Evolutionary conservation across 2,329 filamentous ascomycete species (phyloP).

Genomic region (Talaromyces albobiverticillius): DNA sequence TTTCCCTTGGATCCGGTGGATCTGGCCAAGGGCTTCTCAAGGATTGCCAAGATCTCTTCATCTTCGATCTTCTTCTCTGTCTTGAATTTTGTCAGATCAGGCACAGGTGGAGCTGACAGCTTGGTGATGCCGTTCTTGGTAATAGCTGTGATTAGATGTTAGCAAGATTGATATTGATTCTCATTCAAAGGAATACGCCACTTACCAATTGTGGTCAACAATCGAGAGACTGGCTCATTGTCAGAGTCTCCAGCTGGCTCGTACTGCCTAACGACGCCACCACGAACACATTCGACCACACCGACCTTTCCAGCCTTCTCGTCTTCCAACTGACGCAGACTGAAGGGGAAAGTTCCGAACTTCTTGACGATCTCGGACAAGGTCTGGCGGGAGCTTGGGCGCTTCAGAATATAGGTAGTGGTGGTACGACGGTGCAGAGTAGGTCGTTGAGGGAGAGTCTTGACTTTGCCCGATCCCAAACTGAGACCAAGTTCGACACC

Average conservation of each 20-base stretch:
- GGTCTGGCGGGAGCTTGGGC: constrained; percentile 86
- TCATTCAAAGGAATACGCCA: constrained; percentile 22
- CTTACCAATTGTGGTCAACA: constrained; percentile 91
- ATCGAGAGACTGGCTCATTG: constrained; percentile 74
- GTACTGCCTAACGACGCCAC: constrained; percentile 90
- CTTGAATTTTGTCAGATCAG: constrained; percentile 80
- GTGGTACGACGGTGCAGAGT: constrained; percentile 91
- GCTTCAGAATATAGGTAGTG: constrained; percentile 90
- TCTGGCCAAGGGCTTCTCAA: constrained; percentile 72
- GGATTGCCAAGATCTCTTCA: constrained; percentile 83
- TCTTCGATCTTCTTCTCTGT: constrained; percentile 97
- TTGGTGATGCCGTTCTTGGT: constrained; percentile 96
- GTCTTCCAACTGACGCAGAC: constrained; percentile 91
- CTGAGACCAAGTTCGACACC: constrained; percentile 95
- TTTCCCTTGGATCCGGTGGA: constrained; percentile 67
- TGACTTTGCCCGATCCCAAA: constrained; percentile 89
- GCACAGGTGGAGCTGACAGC: constrained; percentile 70
- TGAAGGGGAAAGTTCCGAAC: constrained; percentile 97
- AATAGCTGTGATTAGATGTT: constrained; percentile 62
- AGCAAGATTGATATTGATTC: constrained; percentile 22
- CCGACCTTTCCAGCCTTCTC: constrained; percentile 95
- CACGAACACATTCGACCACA: constrained; percentile 91
- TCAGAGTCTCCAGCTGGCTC: constrained; percentile 96
- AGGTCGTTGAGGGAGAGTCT: constrained; percentile 79
- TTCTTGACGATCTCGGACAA: constrained; percentile 95